These are phyloP conservation scores for Plasmodium fragile DNA, from an alignment of 169 alveolate genomes.

Conservation along the genomic window DNA sequence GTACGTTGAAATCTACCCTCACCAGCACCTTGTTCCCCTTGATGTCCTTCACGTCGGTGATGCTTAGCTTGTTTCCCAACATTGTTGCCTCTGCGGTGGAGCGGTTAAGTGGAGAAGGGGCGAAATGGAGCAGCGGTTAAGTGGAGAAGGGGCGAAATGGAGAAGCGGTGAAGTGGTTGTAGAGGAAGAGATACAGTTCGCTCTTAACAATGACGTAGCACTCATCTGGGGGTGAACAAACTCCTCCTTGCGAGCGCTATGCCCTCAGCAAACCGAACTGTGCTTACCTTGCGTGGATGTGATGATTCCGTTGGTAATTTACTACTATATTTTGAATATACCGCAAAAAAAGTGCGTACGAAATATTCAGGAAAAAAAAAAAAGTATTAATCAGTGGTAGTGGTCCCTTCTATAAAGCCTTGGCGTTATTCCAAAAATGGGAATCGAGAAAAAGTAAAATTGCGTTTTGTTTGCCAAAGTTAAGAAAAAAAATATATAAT, in stretches of 20 bases:
- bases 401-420: background rate
- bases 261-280: background rate
- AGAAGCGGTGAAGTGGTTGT: background rate
- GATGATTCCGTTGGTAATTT: background rate
- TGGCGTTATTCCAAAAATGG: background rate
- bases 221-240: background rate
- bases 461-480: background rate
- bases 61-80: conserved; percentile 65
- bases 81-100: background rate
- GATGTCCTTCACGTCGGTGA: conserved; percentile 34
- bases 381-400: background rate
- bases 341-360: background rate
- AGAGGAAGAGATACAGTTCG: background rate
- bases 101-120: too few species aligned
- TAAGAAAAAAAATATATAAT: background rate
- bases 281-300: background rate
- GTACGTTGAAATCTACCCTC: conserved; percentile 99
- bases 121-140: background rate
- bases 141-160: background rate
- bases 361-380: too few species aligned
- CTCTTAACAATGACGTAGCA: background rate
- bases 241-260: background rate
- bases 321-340: background rate
- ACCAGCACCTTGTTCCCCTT: conserved; percentile 94
- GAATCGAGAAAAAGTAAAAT: background rate